Conservation (phyloP, 2,329 filamentous ascomycete genomes). For the Colletotrichum sp. region DNA sequence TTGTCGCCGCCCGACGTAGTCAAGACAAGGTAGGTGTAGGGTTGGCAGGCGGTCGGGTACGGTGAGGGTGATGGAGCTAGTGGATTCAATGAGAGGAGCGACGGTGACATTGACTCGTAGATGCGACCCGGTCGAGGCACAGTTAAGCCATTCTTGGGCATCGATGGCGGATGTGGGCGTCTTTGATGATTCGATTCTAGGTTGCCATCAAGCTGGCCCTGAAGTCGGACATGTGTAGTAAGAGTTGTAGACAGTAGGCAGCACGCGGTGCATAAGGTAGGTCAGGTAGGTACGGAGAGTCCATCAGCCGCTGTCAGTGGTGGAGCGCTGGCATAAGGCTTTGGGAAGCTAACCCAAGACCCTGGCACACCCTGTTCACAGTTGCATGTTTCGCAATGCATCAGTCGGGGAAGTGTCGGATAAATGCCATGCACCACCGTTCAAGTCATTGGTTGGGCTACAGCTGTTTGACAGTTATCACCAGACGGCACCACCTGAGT, state of each 20-base stretch:
- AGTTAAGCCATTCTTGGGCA: constrained; percentile 14
- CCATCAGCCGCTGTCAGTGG: constrained; percentile 18
- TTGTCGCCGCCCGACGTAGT: background rate
- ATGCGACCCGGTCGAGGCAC: constrained; percentile 13
- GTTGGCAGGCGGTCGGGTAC: constrained; percentile 4
- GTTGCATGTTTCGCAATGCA: constrained; percentile 22
- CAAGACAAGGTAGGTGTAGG: background rate
- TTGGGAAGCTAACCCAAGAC: constrained; percentile 12
- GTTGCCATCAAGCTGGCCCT: constrained; percentile 16
- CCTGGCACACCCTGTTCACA: constrained; percentile 14
- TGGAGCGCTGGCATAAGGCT: constrained; percentile 19
- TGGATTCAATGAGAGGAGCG: background rate
- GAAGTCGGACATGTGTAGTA: background rate
- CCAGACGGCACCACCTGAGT: constrained; percentile 3
- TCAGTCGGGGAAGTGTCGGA: constrained; percentile 13
- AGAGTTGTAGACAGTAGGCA: background rate
- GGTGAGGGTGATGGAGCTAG: background rate
- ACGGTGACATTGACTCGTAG: constrained; percentile 12
- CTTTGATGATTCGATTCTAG: constrained; percentile 11
- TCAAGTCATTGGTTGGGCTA: background rate
- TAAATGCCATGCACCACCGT: constrained; percentile 4
- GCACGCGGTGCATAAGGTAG: background rate
- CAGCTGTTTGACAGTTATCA: background rate
- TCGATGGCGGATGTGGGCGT: constrained; percentile 10
- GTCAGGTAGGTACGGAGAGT: constrained; percentile 4